Conservation (phyloP, 768 basidiomycete genomes). For the Pulveroboletus sp. region DNA sequence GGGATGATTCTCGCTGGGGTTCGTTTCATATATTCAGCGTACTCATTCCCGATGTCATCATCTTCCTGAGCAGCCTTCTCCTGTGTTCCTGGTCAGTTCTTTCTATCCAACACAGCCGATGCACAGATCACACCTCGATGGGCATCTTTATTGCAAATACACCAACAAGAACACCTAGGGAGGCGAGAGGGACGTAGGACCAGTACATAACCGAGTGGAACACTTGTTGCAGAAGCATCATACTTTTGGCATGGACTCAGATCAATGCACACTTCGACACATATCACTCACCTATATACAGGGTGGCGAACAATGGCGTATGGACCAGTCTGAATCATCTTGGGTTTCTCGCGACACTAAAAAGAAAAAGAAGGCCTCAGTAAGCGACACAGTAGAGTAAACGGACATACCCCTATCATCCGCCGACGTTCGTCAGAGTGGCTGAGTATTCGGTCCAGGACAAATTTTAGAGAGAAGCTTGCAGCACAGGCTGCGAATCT, state of each 20-base stretch:
- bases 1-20: slow-evolving; percentile 31
- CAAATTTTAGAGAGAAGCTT: slow-evolving; percentile 16
- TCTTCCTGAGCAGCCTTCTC: slow-evolving; percentile 29
- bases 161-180: slow-evolving; percentile 19
- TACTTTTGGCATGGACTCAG: slow-evolving; percentile 5
- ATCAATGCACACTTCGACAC: background rate
- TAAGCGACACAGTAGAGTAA: background rate
- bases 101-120: background rate
- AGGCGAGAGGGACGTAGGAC: slow-evolving; percentile 35
- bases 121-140: slow-evolving; percentile 26
- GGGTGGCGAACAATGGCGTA: slow-evolving; percentile 39
- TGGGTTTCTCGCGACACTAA: slow-evolving; percentile 31
- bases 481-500: slow-evolving; percentile 29
- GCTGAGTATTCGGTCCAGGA: slow-evolving; percentile 8
- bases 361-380: background rate
- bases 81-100: slow-evolving; percentile 14
- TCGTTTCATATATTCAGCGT: slow-evolving; percentile 29
- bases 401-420: slow-evolving; percentile 29
- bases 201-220: slow-evolving; percentile 29
- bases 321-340: slow-evolving; percentile 29
- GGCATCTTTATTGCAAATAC: slow-evolving; percentile 34
- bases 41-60: slow-evolving; percentile 22
- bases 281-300: slow-evolving; percentile 28
- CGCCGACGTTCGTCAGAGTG: slow-evolving; percentile 30
- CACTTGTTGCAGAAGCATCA: slow-evolving; percentile 25